phyloP scores from a whole-genome alignment of 169 alveolate genomes.

The Condylostoma magnum region DNA sequence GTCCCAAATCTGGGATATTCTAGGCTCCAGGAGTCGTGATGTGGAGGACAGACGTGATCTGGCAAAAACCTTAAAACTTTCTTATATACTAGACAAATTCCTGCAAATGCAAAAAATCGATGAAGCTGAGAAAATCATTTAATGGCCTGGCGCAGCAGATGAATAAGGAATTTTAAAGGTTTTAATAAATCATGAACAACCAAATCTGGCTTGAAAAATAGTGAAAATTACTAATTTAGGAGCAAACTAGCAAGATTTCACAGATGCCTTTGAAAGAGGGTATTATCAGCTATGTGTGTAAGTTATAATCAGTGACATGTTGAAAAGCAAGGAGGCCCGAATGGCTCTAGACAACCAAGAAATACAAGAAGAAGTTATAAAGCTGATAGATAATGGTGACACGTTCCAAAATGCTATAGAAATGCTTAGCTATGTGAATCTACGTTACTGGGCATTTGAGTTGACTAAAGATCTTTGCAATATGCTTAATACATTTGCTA shows the following conservation, averaged over 20 bases:
- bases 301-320: not conserved
- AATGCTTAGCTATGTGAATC: not conserved
- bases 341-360: not conserved
- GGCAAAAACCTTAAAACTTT: not conserved
- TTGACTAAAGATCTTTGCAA: conserved; percentile 6
- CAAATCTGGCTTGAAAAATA: not conserved
- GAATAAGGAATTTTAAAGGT: not conserved
- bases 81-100: not conserved
- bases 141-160: conserved; percentile 5
- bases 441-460: not conserved
- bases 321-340: not conserved
- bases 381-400: not conserved
- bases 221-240: not conserved
- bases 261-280: not conserved
- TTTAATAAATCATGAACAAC: not conserved
- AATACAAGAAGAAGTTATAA: not conserved
- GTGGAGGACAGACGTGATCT: not conserved
- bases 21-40: not conserved
- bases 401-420: not conserved
- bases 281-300: not conserved
- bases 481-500: not conserved
- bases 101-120: not conserved
- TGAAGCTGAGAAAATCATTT: not conserved
- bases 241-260: not conserved
- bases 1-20: not conserved